Evolutionary conservation across 2,329 filamentous ascomycete species (phyloP), one percentile per base, ranked within the genome.

Genomic region (Ciborinia camelliae): DNA sequence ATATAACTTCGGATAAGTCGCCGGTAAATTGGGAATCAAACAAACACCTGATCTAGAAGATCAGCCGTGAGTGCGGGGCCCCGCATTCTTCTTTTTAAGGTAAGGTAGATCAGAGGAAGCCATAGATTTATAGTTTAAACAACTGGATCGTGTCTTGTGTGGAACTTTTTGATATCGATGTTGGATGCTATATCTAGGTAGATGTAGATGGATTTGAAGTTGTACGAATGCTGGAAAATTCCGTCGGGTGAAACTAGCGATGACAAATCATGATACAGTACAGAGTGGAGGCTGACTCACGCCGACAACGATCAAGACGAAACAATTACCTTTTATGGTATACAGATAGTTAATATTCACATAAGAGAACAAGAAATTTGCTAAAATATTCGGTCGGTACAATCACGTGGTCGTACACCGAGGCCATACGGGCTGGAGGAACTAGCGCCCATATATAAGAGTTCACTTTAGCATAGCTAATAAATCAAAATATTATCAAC

Each of bases 231-330:
- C 18, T 37, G 30, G 23, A 39, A 39, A 10, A 30, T 18, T 28
- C 9, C 10, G 2, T 30, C 0, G 8, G 23, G 5, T 60, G 2
- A 15, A 2, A 60, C 12, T 26, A 26, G 45, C 26, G 45, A 39
- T 51, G 45, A 52, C 47, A 50, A 61, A 61, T 50, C 45, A 23
- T 51, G 5, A 6, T 61, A 12, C 45, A 30, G 4, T 61, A 12
- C 45, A 30, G 32, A 47, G 18, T 39, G 2, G 4, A 47, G 2
- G 55, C 58, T 63, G 60, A 63, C 60, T 63, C 50, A 57, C 50
- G 39, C 60, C 60, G 50, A 10, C 30, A 7, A 55, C n/a, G 28
- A 45, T 9, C 15, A 26, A 2, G 3, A 23, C 37, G 39, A 37
- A 28, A 48, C 1, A 18, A 1, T 20, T 37, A 4, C 41, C 15